phyloP scores from a whole-genome alignment of 768 basidiomycete genomes.

The Gautieria morchelliformis region DNA sequence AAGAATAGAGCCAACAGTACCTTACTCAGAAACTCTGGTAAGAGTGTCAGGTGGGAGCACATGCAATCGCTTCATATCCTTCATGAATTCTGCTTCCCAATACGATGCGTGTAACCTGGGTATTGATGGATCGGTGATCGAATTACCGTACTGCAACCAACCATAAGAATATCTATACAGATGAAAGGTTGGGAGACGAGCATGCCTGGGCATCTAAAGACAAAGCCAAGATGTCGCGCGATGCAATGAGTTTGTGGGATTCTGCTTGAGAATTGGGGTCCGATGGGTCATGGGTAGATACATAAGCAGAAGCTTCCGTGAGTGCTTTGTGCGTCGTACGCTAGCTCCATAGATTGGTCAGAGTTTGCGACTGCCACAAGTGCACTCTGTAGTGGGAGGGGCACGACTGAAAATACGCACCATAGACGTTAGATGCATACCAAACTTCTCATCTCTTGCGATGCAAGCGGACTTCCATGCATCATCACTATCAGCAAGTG shows the following conservation, averaged over 20 bases:
- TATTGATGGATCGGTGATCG: conserved; percentile 79
- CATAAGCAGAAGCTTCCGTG: background rate
- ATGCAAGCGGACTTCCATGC: conserved; percentile 64
- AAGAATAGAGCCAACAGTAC: background rate
- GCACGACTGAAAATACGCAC: conserved; percentile 32
- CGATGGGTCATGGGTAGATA: background rate
- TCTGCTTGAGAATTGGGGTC: conserved; percentile 20
- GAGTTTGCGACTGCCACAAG: background rate
- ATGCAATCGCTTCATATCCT: conserved; percentile 82
- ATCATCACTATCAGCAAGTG: conserved; percentile 35
- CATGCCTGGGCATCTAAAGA: conserved; percentile 68
- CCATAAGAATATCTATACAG: background rate
- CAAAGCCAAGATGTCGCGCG: conserved; percentile 66
- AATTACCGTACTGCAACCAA: conserved; percentile 51
- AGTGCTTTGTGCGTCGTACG: conserved; percentile 1
- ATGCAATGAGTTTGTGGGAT: conserved; percentile 53
- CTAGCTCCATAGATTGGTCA: conserved; percentile 2
- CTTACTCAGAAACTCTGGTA: conserved; percentile 92
- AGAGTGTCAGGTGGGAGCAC: conserved; percentile 84
- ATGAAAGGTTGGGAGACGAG: background rate
- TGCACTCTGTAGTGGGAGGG: too few species aligned
- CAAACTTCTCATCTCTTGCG: conserved; percentile 83
- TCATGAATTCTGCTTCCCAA: conserved; percentile 88
- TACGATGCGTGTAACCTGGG: conserved; percentile 72
- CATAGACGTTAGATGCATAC: conserved; percentile 76